Conservation (phyloP, 495 filamentous ascomycete genomes). For the Penicillium simplicissimum region DNA sequence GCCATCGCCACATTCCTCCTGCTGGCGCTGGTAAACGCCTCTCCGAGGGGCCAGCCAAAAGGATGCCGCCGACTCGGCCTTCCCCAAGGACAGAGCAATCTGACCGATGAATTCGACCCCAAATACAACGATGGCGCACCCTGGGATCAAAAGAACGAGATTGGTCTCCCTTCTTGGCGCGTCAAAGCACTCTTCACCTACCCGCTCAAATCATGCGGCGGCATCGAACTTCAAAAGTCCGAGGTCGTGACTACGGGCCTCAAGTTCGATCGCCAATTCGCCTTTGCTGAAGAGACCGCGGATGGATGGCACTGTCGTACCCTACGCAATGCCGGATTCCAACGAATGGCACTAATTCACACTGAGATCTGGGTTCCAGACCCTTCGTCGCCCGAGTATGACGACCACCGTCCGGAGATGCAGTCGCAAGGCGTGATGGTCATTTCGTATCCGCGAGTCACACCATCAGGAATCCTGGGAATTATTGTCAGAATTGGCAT, state of each 20-base stretch:
- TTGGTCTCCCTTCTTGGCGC: slow-evolving; percentile 44
- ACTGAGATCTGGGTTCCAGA: slow-evolving; percentile 83
- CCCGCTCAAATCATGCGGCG: slow-evolving; percentile 84
- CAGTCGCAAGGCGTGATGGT: slow-evolving; percentile 41
- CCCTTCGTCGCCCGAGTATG: slow-evolving; percentile 46
- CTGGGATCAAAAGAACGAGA: slow-evolving; percentile 10
- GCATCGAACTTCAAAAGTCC: slow-evolving; percentile 69
- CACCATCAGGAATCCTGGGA: slow-evolving; percentile 13
- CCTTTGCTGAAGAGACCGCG: slow-evolving; percentile 63
- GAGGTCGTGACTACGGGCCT: slow-evolving; percentile 72
- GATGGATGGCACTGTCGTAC: slow-evolving; percentile 75
- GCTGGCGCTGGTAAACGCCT: neutral
- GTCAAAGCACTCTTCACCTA: slow-evolving; percentile 85
- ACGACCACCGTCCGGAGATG: slow-evolving; percentile 34
- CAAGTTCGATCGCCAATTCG: slow-evolving; percentile 82
- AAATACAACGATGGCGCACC: slow-evolving; percentile 35
- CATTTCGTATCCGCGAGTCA: slow-evolving; percentile 37
- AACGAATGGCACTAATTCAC: slow-evolving; percentile 68
- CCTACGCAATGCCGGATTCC: slow-evolving; percentile 64
- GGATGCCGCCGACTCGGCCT: slow-evolving; percentile 43
- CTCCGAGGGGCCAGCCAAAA: slow-evolving; percentile 11
- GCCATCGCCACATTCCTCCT: slow-evolving; percentile 7
- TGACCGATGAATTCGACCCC: slow-evolving; percentile 40
- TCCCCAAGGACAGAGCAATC: slow-evolving; percentile 31
- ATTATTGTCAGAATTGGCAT: slow-evolving; percentile 20